These are phyloP conservation scores for Diaporthe capsici DNA, from an alignment of 2,329 filamentous ascomycete species.

Conservation along the genomic window DNA sequence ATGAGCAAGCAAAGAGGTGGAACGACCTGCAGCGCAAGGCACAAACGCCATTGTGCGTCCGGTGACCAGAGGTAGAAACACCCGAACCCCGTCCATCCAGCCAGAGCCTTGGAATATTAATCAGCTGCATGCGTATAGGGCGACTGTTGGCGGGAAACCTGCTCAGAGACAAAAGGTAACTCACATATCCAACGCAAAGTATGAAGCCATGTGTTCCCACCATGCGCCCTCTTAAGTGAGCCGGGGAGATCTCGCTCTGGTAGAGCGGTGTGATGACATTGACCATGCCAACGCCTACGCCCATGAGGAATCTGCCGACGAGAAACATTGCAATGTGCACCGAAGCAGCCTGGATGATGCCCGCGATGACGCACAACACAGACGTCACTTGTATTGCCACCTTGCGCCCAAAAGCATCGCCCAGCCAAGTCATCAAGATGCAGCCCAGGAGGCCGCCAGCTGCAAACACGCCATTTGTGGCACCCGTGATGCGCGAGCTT, in stretches of 20 bases:
- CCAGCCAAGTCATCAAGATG: constrained; percentile 43
- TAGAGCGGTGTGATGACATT: constrained; percentile 46
- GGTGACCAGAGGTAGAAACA: constrained; percentile 9
- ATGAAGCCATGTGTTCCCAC: constrained; percentile 8
- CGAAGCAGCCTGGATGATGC: neutral
- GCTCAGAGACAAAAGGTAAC: neutral
- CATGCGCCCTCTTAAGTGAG: constrained; percentile 49
- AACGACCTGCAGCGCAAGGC: neutral
- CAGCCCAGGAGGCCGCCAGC: constrained; percentile 44
- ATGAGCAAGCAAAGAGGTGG: constrained; percentile 9
- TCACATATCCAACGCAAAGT: constrained; percentile 17
- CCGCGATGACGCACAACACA: neutral
- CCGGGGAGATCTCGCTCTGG: constrained; percentile 52
- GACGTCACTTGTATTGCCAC: constrained; percentile 43
- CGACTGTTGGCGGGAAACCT: neutral
- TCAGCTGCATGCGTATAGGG: neutral
- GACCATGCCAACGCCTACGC: constrained; percentile 45
- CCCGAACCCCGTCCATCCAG: constrained; percentile 10
- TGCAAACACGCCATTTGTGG: constrained; percentile 42
- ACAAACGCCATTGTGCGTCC: constrained; percentile 16
- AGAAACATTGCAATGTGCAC: constrained; percentile 19
- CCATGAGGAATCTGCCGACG: constrained; percentile 43
- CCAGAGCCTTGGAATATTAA: neutral
- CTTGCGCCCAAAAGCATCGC: constrained; percentile 44
- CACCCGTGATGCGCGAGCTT: constrained; percentile 35